These are phyloP conservation scores for Teunomyces barrocoloradensis DNA, from an alignment of 805 yeast genomes.

Conservation along the genomic window DNA sequence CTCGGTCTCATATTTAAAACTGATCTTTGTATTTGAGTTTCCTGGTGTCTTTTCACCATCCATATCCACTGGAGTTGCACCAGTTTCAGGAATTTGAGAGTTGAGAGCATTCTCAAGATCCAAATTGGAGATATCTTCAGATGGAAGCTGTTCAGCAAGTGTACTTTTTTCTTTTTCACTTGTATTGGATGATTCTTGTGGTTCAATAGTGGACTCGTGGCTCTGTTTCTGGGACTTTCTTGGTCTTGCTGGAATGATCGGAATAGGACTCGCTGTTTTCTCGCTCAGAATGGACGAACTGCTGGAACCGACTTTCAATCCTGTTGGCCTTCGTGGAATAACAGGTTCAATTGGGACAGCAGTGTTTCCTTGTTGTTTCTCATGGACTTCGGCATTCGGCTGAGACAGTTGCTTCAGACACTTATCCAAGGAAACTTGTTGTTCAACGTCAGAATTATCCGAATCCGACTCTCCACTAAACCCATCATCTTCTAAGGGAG, in stretches of 20 bases:
- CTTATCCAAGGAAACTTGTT: neutral
- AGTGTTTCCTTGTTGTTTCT: neutral
- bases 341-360: neutral
- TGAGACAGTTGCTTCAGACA: neutral
- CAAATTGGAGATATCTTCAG: neutral
- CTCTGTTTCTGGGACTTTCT: neutral
- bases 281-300: neutral
- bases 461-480: neutral
- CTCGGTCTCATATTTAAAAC: conserved; percentile 27
- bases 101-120: neutral
- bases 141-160: neutral
- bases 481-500: neutral
- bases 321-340: conserved; percentile 14
- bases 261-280: neutral
- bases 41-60: conserved; percentile 37
- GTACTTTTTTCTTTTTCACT: neutral
- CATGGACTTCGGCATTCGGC: neutral
- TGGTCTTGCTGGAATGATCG: conserved; percentile 1
- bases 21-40: conserved; percentile 25
- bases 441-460: neutral
- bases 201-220: neutral
- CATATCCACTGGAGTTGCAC: neutral
- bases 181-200: neutral
- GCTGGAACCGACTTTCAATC: neutral
- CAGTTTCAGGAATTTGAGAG: neutral